Base-by-base conservation (phyloP, 164 flowering plant genomes). In the Chimonanthus salicifolius region DNA sequence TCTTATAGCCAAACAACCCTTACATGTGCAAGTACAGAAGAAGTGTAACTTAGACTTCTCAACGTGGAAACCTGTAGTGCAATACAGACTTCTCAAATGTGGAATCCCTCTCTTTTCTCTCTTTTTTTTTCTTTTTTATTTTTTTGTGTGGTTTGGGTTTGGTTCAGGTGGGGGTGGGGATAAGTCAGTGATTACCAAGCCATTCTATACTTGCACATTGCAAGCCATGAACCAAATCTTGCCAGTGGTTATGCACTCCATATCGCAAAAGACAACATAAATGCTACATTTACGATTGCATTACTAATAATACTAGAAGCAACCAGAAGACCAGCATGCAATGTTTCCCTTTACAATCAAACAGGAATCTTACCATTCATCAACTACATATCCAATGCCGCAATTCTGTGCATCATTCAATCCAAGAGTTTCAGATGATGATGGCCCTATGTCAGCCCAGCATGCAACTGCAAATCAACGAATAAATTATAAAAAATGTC, bases 361-460 rank as follows among this genome's bases (percentile, higher is more conserved):
- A 45, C 33, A 20, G 7, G 45, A 43, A 8, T 54, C 94, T 84
- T 69, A 96, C 99, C 98, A 94, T 71, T 89, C 97, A 85, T 96
- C 97, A 3, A 77, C 78, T 11, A 92, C 78, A 79, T 96, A 87
- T 68, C 98, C 99, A 80, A 90, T 90, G 81, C 74, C 79, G 67
- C 77, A 16, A 49, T 68, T 77, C 64, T 71, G 83, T 18, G 7
- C 49, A 33, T 54, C 48, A 47, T 71, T 51, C 2, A 76, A 64
- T 74, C 76, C 80, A 48, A 46, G 16, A 66, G 54, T 63, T 15
- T 67, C 65, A 58, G 80, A 73, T 45, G 85, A 47, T 45, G 81
- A 74, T 69, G 74, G 43, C 33, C 83, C 93, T 65, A 71, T 62
- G 44, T 67, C 92, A 80, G 87, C 92, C 97, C 98, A 93, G 7